Conservation (phyloP, 495 filamentous ascomycete species). For the Talaromyces stipitatus region DNA sequence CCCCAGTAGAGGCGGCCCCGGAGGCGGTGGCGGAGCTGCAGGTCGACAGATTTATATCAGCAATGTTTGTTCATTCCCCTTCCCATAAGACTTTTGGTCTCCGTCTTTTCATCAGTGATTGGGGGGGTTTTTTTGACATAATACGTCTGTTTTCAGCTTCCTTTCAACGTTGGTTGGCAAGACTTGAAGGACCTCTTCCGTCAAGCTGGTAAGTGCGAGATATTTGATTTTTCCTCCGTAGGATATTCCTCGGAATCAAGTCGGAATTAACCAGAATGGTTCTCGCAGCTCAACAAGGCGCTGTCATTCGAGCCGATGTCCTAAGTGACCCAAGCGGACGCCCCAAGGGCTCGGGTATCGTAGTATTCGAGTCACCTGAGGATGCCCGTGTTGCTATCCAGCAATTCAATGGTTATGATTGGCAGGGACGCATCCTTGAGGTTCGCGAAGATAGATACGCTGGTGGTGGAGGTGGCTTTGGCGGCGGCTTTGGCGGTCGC, state of each 20-base stretch:
- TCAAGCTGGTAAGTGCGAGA: conserved; percentile 74
- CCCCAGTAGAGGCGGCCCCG: conserved; percentile 33
- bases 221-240: neutral
- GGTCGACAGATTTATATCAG: conserved; percentile 92
- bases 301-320: conserved; percentile 92
- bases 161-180: conserved; percentile 97
- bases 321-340: conserved; percentile 87
- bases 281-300: conserved; percentile 58
- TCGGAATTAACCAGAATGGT: conserved; percentile 24
- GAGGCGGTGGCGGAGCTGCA: conserved; percentile 43
- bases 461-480: conserved; percentile 40
- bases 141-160: conserved; percentile 61
- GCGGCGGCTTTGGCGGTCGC: conserved; percentile 39
- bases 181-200: conserved; percentile 98
- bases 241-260: conserved; percentile 1
- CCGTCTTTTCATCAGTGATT: conserved; percentile 8
- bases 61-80: conserved; percentile 71
- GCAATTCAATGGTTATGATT: conserved; percentile 98
- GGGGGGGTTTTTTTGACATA: conserved; percentile 6
- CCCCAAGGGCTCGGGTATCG: conserved; percentile 91
- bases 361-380: conserved; percentile 89
- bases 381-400: conserved; percentile 93
- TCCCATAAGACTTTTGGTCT: conserved; percentile 7
- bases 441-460: conserved; percentile 97
- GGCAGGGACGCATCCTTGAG: conserved; percentile 89